Conservation (phyloP, 345 rosid genomes). For the Sonneratia alba region DNA sequence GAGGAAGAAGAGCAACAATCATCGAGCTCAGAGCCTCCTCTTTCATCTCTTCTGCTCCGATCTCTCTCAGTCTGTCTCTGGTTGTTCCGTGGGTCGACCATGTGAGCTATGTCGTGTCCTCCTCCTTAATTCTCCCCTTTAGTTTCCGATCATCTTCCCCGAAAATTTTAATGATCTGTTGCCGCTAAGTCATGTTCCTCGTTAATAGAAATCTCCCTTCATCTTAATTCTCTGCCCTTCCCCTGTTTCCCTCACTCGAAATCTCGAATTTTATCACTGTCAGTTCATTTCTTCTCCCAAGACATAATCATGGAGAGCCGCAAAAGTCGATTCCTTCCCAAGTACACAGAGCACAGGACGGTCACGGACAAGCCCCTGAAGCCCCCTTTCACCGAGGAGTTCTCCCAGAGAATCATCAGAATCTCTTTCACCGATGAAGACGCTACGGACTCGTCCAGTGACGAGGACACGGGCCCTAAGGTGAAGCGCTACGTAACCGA, state of each 20-base stretch:
- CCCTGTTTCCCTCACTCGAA: background rate
- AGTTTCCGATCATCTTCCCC: background rate
- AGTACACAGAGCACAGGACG: constrained; percentile 3
- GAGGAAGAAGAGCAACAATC: no score
- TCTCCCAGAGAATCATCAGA: background rate
- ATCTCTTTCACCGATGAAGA: constrained; percentile 4
- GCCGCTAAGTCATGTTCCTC: background rate
- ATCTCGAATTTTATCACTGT: no score
- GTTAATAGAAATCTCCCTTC: background rate
- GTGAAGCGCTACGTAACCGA: constrained; percentile 3
- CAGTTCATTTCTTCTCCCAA: background rate
- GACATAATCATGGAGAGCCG: background rate
- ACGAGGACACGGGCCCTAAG: background rate
- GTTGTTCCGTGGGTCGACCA: no score
- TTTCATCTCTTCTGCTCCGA: no score
- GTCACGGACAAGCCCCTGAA: background rate
- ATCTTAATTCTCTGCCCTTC: background rate
- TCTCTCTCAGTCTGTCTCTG: background rate
- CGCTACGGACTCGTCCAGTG: constrained; percentile 8
- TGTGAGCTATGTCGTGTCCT: no score
- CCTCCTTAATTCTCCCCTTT: background rate
- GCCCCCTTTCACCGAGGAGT: background rate
- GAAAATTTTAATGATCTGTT: background rate
- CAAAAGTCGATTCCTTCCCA: background rate
- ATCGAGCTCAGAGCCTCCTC: no score